phyloP scores from a whole-genome alignment of 352 stramenopile species.

The Phytopythium delawarense region DNA sequence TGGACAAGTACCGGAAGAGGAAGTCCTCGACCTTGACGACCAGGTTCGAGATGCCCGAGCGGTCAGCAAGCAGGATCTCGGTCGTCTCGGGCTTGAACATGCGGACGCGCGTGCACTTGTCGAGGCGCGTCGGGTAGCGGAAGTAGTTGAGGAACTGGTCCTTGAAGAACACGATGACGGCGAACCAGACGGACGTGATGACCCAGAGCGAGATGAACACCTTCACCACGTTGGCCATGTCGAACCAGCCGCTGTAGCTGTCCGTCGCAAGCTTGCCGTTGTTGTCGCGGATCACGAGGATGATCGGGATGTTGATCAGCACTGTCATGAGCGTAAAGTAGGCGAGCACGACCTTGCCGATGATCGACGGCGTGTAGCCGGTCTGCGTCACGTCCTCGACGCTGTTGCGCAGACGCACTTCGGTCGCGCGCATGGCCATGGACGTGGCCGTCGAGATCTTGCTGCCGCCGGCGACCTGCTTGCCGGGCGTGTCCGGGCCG shows the following conservation, averaged over 20 bases:
- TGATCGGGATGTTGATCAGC: slow-evolving; percentile 48
- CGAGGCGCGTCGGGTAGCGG: slow-evolving; percentile 32
- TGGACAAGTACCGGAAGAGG: slow-evolving; percentile 28
- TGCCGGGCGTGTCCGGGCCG: slow-evolving; percentile 38
- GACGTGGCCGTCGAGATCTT: slow-evolving; percentile 27
- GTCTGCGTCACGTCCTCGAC: slow-evolving; percentile 49
- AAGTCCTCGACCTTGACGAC: slow-evolving; percentile 47
- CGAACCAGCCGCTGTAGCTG: slow-evolving; percentile 47
- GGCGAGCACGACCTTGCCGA: slow-evolving; percentile 41
- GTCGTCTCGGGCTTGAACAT: slow-evolving; percentile 58
- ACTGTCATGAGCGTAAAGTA: slow-evolving; percentile 60
- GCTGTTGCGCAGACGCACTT: slow-evolving; percentile 39
- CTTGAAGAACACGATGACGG: slow-evolving; percentile 35
- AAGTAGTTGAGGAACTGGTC: slow-evolving; percentile 62
- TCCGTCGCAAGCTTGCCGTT: slow-evolving; percentile 42
- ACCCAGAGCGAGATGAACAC: slow-evolving; percentile 63
- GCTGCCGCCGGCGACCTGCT: slow-evolving; percentile 2
- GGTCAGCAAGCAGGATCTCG: slow-evolving; percentile 53
- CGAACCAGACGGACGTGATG: slow-evolving; percentile 47
- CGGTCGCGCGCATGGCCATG: slow-evolving; percentile 35
- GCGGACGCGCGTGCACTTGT: slow-evolving; percentile 42
- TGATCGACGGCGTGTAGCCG: slow-evolving; percentile 36
- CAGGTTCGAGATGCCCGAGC: slow-evolving; percentile 49
- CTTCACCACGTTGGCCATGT: slow-evolving; percentile 40
- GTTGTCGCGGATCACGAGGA: slow-evolving; percentile 53